phyloP scores from a whole-genome alignment of 495 filamentous ascomycete species.

The Usnea hakonensis region DNA sequence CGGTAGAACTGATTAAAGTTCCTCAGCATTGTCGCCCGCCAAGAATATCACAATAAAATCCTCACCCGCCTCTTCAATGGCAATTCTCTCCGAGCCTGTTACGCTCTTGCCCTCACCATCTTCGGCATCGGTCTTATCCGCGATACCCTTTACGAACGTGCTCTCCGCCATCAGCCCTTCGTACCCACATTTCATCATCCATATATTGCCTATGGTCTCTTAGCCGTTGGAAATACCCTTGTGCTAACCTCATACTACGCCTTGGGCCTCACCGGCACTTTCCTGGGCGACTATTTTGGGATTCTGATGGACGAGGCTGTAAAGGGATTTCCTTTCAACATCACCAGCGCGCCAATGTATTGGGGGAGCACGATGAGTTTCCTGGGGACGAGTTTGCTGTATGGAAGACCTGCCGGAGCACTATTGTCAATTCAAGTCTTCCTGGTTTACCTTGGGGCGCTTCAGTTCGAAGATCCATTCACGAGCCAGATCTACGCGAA shows the following conservation, averaged over 20 bases:
- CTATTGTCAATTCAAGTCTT: constrained; percentile 68
- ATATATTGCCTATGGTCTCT: constrained; percentile 56
- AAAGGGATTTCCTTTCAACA: constrained; percentile 90
- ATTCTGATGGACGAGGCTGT: constrained; percentile 94
- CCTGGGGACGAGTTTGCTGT: constrained; percentile 78
- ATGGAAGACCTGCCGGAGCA: constrained; percentile 82
- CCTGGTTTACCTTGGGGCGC: constrained; percentile 70
- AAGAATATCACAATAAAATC: constrained; percentile 86
- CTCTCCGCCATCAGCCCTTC: constrained; percentile 70
- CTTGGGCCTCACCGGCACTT: constrained; percentile 93
- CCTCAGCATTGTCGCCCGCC: constrained; percentile 10
- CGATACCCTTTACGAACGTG: constrained; percentile 68
- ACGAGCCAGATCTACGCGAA: constrained; percentile 90
- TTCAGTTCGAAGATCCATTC: constrained; percentile 95
- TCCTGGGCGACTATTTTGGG: constrained; percentile 96
- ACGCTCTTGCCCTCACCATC: constrained; percentile 78
- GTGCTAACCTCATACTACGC: constrained; percentile 85
- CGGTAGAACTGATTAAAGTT: constrained; percentile 16
- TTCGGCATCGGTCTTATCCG: constrained; percentile 86
- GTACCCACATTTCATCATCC: constrained; percentile 55
- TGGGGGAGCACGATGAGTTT: constrained; percentile 89
- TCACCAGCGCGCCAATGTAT: constrained; percentile 93
- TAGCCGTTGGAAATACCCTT: constrained; percentile 71
- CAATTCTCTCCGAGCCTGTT: constrained; percentile 76
- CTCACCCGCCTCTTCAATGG: constrained; percentile 81